Percentiles rank a stretch among this genome's conserved stretches.
Evolutionary conservation across 768 basidiomycete species (phyloP).

Genomic region (Leccinum uliginosum): DNA sequence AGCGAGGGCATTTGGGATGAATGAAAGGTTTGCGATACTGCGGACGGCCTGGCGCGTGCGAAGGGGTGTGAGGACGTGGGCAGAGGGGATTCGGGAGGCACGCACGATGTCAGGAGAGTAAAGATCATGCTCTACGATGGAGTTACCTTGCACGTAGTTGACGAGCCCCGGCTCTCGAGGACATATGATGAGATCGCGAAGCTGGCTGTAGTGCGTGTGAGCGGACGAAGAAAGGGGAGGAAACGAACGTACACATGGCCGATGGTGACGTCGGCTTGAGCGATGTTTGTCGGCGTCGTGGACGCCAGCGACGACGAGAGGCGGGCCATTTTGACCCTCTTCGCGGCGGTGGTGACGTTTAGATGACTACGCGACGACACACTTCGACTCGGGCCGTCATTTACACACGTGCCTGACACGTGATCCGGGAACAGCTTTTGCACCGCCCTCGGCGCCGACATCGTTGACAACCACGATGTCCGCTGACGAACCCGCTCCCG

Average conservation of each 20-base stretch:
- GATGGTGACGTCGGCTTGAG: slow-evolving; percentile 46
- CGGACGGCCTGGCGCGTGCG: slow-evolving; percentile 38
- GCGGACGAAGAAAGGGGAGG: not conserved
- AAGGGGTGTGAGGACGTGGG: slow-evolving; percentile 10
- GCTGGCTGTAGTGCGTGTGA: slow-evolving; percentile 45
- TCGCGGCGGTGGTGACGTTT: slow-evolving; percentile 10
- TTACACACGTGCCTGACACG: slow-evolving; percentile 21
- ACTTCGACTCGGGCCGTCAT: slow-evolving; percentile 15
- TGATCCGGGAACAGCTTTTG: slow-evolving; percentile 7
- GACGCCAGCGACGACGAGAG: slow-evolving; percentile 43
- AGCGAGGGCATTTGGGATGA: slow-evolving; percentile 61
- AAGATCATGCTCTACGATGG: slow-evolving; percentile 62
- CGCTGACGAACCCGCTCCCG: slow-evolving; percentile 23
- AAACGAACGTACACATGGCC: slow-evolving; percentile 54
- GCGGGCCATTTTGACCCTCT: slow-evolving; percentile 40
- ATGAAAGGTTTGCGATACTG: slow-evolving; percentile 49
- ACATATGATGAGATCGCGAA: slow-evolving; percentile 75
- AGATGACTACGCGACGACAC: not conserved
- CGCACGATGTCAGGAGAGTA: slow-evolving; percentile 43
- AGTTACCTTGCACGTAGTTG: slow-evolving; percentile 51
- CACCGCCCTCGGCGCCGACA: slow-evolving; percentile 1
- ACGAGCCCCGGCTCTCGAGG: slow-evolving; percentile 62
- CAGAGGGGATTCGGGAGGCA: slow-evolving; percentile 13
- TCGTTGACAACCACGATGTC: slow-evolving; percentile 22
- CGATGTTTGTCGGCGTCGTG: slow-evolving; percentile 37